Conservation (phyloP, 805 yeast species). For the Diddensiella santjacobensis region DNA sequence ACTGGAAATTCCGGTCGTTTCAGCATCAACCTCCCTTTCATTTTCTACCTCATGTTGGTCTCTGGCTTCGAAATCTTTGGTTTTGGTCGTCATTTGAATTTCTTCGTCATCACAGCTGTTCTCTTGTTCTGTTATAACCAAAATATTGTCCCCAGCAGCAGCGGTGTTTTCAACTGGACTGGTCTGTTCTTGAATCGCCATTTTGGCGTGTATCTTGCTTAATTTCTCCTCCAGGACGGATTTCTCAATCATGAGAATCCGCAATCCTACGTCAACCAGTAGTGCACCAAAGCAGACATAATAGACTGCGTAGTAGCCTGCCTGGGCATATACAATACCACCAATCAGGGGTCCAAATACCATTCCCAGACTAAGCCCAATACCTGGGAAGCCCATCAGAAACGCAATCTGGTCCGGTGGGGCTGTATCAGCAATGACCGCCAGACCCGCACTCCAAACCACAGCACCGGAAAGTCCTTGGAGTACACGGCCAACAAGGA, state of each 20-base stretch:
- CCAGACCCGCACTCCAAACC: constrained; percentile 37
- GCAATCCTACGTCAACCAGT: constrained; percentile 29
- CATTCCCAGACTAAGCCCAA: constrained; percentile 30
- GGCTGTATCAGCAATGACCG: constrained; percentile 32
- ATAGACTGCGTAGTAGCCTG: constrained; percentile 34
- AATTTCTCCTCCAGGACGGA: constrained; percentile 1
- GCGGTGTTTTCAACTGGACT: background rate
- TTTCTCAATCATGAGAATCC: constrained; percentile 34
- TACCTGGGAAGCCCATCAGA: constrained; percentile 31
- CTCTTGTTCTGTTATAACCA: background rate
- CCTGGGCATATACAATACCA: constrained; percentile 32
- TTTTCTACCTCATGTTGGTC: background rate
- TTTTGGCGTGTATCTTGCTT: background rate
- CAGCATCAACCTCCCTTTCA: background rate
- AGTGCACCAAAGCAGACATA: constrained; percentile 31
- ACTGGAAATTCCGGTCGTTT: background rate
- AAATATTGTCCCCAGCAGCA: background rate
- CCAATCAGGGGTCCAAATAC: constrained; percentile 35
- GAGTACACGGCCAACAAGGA: constrained; percentile 30
- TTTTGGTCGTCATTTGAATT: no score
- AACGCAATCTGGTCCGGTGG: constrained; percentile 29
- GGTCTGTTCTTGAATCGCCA: background rate
- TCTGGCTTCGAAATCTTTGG: background rate
- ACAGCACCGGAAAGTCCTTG: constrained; percentile 35
- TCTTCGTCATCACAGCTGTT: background rate